Conservation (phyloP, 2,329 filamentous ascomycete species). For the Helicocarpus griseus region DNA sequence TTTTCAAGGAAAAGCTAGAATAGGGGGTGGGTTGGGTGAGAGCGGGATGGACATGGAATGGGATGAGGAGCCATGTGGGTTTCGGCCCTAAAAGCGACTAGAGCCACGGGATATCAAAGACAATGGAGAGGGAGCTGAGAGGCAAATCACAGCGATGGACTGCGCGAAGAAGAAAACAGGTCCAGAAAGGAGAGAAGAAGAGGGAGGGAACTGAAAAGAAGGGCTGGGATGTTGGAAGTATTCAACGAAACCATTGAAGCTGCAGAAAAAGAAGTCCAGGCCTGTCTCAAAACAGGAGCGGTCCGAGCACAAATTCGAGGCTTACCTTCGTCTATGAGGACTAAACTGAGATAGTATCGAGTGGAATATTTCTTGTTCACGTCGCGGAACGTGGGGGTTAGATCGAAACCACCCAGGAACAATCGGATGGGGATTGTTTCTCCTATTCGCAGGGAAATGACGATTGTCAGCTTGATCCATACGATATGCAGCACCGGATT, state of each 20-base stretch:
- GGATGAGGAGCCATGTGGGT: background rate
- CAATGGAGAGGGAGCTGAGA: too few relatives aligned
- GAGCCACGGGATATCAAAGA: background rate
- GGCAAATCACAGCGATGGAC: background rate
- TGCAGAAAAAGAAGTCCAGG: background rate
- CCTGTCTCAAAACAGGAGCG: background rate
- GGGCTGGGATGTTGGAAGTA: background rate
- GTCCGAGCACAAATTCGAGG: slow-evolving; percentile 7
- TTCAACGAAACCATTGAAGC: too few relatives aligned
- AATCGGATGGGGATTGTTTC: slow-evolving; percentile 93
- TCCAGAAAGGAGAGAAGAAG: background rate
- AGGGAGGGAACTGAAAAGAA: background rate
- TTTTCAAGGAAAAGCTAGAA: background rate
- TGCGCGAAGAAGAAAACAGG: background rate
- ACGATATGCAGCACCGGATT: background rate
- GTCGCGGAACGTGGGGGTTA: slow-evolving; percentile 96
- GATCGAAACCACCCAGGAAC: slow-evolving; percentile 93
- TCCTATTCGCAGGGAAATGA: slow-evolving; percentile 33
- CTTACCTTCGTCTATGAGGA: slow-evolving; percentile 86
- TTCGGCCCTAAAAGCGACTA: background rate
- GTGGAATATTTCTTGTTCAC: slow-evolving; percentile 99
- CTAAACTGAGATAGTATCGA: slow-evolving; percentile 90
- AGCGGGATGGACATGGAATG: background rate
- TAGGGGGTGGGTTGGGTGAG: background rate
- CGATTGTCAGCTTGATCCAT: background rate